Evolutionary conservation across 257 asterid genomes (phyloP), one percentile per base, ranked within the genome.

Genomic region (Voacanga thouarsii): DNA sequence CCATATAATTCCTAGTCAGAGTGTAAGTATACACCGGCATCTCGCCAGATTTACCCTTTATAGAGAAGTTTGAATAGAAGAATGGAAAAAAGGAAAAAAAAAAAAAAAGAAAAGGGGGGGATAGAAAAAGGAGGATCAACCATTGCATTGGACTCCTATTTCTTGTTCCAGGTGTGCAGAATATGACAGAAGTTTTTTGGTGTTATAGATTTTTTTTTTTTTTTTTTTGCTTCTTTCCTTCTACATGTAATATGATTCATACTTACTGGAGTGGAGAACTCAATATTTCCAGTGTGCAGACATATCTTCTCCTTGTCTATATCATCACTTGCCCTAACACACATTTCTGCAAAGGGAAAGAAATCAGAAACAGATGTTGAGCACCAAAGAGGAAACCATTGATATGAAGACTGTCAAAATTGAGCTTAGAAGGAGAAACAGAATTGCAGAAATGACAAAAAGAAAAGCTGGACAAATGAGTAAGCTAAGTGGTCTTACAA

Each of bases 21-120:
- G 82, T 82, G 91, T 94, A 89, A 82, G 89, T 91, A 91, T 84
- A 89, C 87, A 82, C 82, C 72, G 97, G 97, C 96, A 91, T 72
- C 88, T 91, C 89, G 93, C 97, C 95, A 84, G 84, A 77, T 80
- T 89, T 86, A 84, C 90, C 88, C 80, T 86, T 78, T 41, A 84
- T 83, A 88, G 93, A 85, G 84, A 69, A 79, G 51, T 80, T 83
- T 82, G 79, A 81, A 53, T 72, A 79, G 81, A 87, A 72, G 65
- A 77, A 44, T 63, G 71, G 5, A 12, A 24, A 77, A 41, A 37
- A 70, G 33, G 18, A 50, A 15, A 39, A 82, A 80, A 71, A 44
- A 55, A 75, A 30, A 28, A 75, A 81, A 80, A 66, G 86, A 77
- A 85, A 87, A n/a, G n/a, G n/a, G n/a, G n/a, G n/a, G n/a, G n/a